A percentile compares a stretch with the other conserved stretches of the same genome.
Conservation (phyloP, 2,329 filamentous ascomycete species). For the Coleophoma crateriformis region DNA sequence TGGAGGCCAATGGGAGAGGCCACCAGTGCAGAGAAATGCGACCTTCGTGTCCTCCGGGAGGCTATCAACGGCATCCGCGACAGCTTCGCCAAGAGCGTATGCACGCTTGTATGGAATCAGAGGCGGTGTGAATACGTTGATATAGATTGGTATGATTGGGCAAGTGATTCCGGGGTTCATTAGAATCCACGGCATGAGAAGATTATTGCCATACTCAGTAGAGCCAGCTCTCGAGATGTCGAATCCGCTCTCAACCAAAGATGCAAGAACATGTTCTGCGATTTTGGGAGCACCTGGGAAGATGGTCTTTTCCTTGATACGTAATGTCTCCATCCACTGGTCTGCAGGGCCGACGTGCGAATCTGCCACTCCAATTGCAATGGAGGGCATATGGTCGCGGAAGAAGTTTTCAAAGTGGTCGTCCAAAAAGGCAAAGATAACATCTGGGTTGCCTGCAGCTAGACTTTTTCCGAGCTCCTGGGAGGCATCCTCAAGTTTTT, state of each 20-base stretch:
- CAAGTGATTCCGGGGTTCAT: conserved; percentile 19
- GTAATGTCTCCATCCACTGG: conserved; percentile 23
- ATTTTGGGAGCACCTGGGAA: conserved; percentile 21
- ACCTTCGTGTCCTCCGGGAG: conserved; percentile 11
- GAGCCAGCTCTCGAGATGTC: conserved; percentile 19
- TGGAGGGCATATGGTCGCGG: conserved; percentile 23
- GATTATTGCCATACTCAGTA: conserved; percentile 23
- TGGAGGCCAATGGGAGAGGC: conserved; percentile 26
- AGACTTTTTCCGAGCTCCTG: conserved; percentile 21
- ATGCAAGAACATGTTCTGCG: conserved; percentile 19
- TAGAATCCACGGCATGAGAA: conserved; percentile 25
- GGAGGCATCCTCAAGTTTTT: conserved; percentile 21
- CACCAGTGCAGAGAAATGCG: conserved; percentile 16
- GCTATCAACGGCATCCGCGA: conserved; percentile 16
- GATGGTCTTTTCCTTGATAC: conserved; percentile 18
- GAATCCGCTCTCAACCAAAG: conserved; percentile 20
- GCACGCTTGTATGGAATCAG: conserved; percentile 24
- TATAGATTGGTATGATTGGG: conserved; percentile 22
- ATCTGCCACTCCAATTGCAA: conserved; percentile 21
- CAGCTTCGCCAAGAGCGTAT: conserved; percentile 24
- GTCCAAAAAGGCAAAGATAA: conserved; percentile 26
- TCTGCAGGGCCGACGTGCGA: conserved; percentile 23
- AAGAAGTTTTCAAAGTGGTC: conserved; percentile 27
- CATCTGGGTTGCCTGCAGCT: conserved; percentile 20
- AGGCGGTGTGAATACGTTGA: conserved; percentile 26